phyloP scores from a whole-genome alignment of 1,284 basidiomycete genomes.

The Sutorius eximius region DNA sequence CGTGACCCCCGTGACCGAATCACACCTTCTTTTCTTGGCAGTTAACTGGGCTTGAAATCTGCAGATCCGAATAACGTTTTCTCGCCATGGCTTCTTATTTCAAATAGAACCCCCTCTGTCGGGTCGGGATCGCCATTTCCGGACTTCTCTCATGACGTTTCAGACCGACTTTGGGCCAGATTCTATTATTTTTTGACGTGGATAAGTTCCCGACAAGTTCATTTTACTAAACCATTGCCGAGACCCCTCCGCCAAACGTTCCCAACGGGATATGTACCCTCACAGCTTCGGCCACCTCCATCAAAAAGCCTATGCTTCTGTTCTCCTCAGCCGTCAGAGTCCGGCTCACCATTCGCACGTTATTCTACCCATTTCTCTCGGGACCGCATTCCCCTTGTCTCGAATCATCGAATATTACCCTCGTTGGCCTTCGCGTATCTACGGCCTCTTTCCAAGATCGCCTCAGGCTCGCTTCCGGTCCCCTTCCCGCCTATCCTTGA shows the following conservation, averaged over 20 bases:
- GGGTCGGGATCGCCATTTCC: conserved; percentile 14
- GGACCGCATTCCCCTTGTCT: conserved; percentile 20
- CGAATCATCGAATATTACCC: conserved; percentile 19
- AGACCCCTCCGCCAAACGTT: neutral
- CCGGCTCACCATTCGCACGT: neutral
- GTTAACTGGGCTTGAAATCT: conserved; percentile 20
- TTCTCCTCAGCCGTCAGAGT: neutral
- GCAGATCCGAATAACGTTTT: conserved; percentile 36
- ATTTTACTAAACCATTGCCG: conserved; percentile 1
- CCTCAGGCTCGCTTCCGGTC: conserved; percentile 21
- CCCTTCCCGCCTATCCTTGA: conserved; percentile 17
- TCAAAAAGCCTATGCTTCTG: conserved; percentile 22
- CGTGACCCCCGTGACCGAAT: conserved; percentile 24
- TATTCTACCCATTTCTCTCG: conserved; percentile 12
- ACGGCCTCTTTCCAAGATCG: conserved; percentile 1
- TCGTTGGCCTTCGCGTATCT: conserved; percentile 2
- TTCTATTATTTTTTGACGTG: neutral
- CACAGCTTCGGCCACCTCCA: conserved; percentile 10
- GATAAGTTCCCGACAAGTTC: conserved; percentile 3
- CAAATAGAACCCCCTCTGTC: conserved; percentile 18
- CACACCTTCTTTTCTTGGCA: conserved; percentile 19
- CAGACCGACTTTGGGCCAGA: neutral
- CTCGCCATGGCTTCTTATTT: conserved; percentile 34
- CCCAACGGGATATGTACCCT: neutral
- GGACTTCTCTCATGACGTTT: conserved; percentile 8